phyloP scores from a whole-genome alignment of 768 basidiomycete species.

The Saitozyma podzolica region DNA sequence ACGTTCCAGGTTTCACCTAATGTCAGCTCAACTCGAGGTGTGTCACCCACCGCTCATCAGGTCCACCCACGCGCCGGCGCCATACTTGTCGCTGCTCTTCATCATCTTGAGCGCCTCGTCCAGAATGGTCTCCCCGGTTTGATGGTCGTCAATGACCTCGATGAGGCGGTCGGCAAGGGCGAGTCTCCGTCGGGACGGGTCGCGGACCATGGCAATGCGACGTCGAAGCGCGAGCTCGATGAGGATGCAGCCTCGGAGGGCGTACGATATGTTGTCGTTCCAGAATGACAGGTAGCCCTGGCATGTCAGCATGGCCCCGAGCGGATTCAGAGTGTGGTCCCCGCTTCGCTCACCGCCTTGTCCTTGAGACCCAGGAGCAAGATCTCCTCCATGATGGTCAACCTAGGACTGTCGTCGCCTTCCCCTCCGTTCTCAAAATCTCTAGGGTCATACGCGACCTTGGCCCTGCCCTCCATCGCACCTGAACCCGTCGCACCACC shows the following conservation, averaged over 20 bases:
- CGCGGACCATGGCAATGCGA: constrained; percentile 85
- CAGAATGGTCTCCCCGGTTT: constrained; percentile 92
- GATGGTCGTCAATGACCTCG: constrained; percentile 86
- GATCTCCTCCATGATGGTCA: constrained; percentile 98
- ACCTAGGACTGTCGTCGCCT: constrained; percentile 66
- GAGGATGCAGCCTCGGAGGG: constrained; percentile 95
- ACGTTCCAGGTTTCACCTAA: constrained; percentile 99
- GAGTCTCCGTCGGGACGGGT: constrained; percentile 71
- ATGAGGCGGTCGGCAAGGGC: constrained; percentile 79
- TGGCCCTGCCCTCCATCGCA: constrained; percentile 80
- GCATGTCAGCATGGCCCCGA: neutral
- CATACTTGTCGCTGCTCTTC: constrained; percentile 71
- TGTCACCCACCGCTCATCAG: constrained; percentile 73
- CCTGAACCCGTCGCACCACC: constrained; percentile 41
- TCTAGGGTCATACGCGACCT: constrained; percentile 89
- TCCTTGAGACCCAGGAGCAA: constrained; percentile 91
- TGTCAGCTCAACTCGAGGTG: neutral
- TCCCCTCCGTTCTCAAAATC: constrained; percentile 65
- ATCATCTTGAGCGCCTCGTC: constrained; percentile 97
- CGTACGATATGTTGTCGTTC: constrained; percentile 99
- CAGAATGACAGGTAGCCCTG: constrained; percentile 96
- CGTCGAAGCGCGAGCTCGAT: constrained; percentile 94
- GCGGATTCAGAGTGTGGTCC: constrained; percentile 46
- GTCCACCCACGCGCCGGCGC: constrained; percentile 92
- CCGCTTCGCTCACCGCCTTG: constrained; percentile 89